phyloP scores from a whole-genome alignment of 2,329 filamentous ascomycete genomes.

The Bipolaris zeicola region DNA sequence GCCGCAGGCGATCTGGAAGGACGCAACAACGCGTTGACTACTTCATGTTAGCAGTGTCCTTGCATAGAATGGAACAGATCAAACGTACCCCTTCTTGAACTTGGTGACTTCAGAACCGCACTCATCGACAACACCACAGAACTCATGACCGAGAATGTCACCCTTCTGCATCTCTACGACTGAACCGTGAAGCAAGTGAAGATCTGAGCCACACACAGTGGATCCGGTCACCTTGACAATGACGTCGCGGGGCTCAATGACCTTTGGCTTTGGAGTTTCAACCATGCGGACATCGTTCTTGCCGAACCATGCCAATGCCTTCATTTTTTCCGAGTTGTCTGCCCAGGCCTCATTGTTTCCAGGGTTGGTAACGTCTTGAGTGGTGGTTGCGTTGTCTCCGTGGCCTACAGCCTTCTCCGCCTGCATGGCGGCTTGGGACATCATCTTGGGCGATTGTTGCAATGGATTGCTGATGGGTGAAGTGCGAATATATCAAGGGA shows the following conservation, averaged over 20 bases:
- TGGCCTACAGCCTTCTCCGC: conserved; percentile 73
- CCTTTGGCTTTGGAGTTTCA: conserved; percentile 70
- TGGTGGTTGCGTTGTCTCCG: conserved; percentile 65
- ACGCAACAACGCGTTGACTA: conserved; percentile 72
- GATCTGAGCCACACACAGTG: conserved; percentile 66
- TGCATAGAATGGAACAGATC: neutral
- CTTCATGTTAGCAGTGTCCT: conserved; percentile 23
- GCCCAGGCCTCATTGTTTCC: conserved; percentile 44
- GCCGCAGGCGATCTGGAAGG: conserved; percentile 79
- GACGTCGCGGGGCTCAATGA: conserved; percentile 76
- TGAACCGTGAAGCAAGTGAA: conserved; percentile 60
- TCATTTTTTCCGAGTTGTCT: conserved; percentile 69
- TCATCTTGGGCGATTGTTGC: conserved; percentile 32
- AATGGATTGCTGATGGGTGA: neutral
- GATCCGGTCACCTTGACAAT: conserved; percentile 77
- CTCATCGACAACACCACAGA: conserved; percentile 57
- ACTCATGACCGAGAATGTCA: conserved; percentile 60
- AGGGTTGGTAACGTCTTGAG: conserved; percentile 74
- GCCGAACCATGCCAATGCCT: conserved; percentile 80
- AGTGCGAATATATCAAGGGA: neutral
- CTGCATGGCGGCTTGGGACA: conserved; percentile 64
- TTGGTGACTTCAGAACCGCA: conserved; percentile 52
- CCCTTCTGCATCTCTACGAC: conserved; percentile 59
- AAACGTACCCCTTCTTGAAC: conserved; percentile 49
- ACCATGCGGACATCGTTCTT: conserved; percentile 78